Percentiles rank a stretch among this genome's conserved stretches.
Conservation (phyloP, 1,284 basidiomycete genomes). For the Ganoderma sinense region DNA sequence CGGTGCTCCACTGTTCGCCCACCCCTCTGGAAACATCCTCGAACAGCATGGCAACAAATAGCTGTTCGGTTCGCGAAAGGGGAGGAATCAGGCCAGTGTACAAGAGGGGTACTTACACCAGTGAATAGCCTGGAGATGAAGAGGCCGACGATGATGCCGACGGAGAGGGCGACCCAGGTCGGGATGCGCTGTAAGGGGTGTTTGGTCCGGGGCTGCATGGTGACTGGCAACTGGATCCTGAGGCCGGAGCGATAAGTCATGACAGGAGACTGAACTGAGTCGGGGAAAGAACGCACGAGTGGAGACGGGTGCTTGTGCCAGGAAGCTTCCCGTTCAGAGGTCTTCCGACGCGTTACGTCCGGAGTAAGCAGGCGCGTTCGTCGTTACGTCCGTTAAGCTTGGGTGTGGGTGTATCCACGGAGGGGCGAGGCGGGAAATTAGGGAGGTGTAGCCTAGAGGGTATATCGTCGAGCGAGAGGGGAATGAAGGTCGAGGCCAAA, state of each 20-base stretch:
- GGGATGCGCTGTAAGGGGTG: slow-evolving; percentile 41
- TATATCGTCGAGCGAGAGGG: slow-evolving; percentile 22
- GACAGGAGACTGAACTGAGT: not conserved
- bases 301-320: not conserved
- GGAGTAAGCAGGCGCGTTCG: slow-evolving; percentile 14
- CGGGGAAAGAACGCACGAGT: slow-evolving; percentile 5
- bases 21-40: not conserved
- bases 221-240: slow-evolving; percentile 19
- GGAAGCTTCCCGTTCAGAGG: slow-evolving; percentile 16
- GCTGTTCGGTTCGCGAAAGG: not conserved
- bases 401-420: not conserved
- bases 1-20: no score
- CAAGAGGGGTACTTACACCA: slow-evolving; percentile 30
- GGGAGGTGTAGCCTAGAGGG: slow-evolving; percentile 24
- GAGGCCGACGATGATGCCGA: slow-evolving; percentile 75
- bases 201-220: slow-evolving; percentile 42
- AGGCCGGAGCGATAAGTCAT: slow-evolving; percentile 19
- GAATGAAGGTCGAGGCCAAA: not conserved
- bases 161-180: slow-evolving; percentile 57
- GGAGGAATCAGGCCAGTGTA: not conserved
- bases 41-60: not conserved
- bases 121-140: slow-evolving; percentile 61
- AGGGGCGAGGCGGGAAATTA: slow-evolving; percentile 17
- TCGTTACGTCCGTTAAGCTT: not conserved
- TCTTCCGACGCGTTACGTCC: slow-evolving; percentile 27